Evolutionary conservation across 140 eudicot genomes (phyloP), one percentile per base, ranked within the genome.

Genomic region (Oenanthe javanica): DNA sequence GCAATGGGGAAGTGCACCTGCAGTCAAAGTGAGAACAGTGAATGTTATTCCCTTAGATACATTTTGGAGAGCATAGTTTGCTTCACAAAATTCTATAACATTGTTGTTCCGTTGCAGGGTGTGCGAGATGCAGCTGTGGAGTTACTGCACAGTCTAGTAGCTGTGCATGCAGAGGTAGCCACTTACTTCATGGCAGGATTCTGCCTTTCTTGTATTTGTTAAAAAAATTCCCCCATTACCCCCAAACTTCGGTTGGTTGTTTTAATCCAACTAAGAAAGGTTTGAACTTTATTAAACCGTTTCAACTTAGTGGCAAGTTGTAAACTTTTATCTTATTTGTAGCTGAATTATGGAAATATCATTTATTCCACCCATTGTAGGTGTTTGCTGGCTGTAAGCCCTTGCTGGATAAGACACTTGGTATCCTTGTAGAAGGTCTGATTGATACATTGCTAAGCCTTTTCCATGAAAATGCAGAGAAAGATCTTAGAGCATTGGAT

Each of bases 111-210:
- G 52, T 80, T 84, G 76, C 90, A 94, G 98, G 98, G 98, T 78
- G 93, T 94, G 52, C 90, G 98, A 57, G 98, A 94, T 86, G 98
- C 93, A 21, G 90, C 94, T 77, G 97, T 94, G 81, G 97, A 92
- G 81, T 87, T 94, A 59, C 85, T 94, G 81, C 98, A 94, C 77
- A 94, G 93, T 81, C 86, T 94, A 75, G 96, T 94, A 59, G 94
- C 96, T 72, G 97, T 94, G 83, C 98, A 94, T 88, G 97, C 98
- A 5, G 98, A 94, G 96, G 98, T 94, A 94, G 83, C 59, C 64
- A n/a, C 48, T 52, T 7, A 43, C 61, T 40, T 76, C 51, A 64
- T 72, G 9, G 48, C 79, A 13, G 79, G 61, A 49, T 11, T n/a
- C 61, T 47, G n/a, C 49, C 27, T 72, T 48, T 49, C 79, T 38